Percentiles rank a stretch among this genome's conserved stretches.
phyloP scores from a whole-genome alignment of 805 yeast species.

The Candida jianshihensis region DNA sequence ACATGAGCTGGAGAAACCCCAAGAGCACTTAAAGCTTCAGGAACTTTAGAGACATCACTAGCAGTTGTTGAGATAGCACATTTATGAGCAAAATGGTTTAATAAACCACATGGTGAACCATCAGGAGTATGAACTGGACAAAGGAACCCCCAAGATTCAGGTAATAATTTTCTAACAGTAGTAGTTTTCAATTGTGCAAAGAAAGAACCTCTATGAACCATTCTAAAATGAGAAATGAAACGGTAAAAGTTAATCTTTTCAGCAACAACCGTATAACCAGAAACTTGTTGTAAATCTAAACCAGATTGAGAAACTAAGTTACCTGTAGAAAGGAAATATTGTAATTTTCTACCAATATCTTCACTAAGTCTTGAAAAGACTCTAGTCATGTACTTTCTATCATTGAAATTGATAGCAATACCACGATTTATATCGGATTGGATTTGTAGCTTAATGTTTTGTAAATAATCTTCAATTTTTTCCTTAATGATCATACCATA shows the following conservation, averaged over 20 bases:
- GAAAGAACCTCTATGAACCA: constrained; percentile 99
- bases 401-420: constrained; percentile 72
- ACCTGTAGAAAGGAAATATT: constrained; percentile 94
- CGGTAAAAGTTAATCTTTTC: constrained; percentile 97
- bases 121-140: constrained; percentile 99
- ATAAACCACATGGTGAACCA: constrained; percentile 98
- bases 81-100: constrained; percentile 94
- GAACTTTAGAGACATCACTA: constrained; percentile 67
- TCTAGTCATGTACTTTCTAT: constrained; percentile 74
- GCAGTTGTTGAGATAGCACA: constrained; percentile 78
- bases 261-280: constrained; percentile 97
- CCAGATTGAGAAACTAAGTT: constrained; percentile 96
- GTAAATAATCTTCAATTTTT: constrained; percentile 89
- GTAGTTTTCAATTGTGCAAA: constrained; percentile 97
- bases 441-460: constrained; percentile 63
- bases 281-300: constrained; percentile 93
- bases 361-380: constrained; percentile 78
- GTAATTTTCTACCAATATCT: constrained; percentile 90
- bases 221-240: constrained; percentile 95
- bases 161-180: constrained; percentile 89
- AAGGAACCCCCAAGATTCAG: constrained; percentile 98
- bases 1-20: constrained; percentile 81
- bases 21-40: constrained; percentile 54
- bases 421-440: constrained; percentile 78
- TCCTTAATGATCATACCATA: constrained; percentile 96